Percentiles rank a stretch among this genome's conserved stretches.
Conservation (phyloP, 306 rosid species). For the Pyrus communis region DNA sequence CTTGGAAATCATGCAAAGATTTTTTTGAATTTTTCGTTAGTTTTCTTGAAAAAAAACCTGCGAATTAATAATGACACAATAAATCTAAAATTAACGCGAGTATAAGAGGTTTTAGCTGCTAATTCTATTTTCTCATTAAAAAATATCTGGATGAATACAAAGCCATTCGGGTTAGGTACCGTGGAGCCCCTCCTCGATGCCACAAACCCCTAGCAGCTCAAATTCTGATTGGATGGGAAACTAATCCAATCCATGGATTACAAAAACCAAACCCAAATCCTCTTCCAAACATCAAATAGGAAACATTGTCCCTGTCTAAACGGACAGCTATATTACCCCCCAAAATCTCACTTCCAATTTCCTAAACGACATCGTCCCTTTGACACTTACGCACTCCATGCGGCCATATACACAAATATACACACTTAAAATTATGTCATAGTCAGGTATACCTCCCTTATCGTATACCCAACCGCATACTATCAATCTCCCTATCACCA, state of each 20-base stretch:
- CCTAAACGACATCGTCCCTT: background rate
- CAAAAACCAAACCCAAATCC: background rate
- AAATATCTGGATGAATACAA: background rate
- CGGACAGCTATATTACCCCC: background rate
- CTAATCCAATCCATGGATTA: background rate
- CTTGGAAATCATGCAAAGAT: too few species aligned
- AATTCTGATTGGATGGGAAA: background rate
- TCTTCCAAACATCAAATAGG: background rate
- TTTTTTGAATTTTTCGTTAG: too few species aligned
- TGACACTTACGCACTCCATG: background rate
- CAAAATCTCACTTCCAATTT: background rate
- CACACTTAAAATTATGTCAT: background rate
- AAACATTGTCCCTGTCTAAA: background rate
- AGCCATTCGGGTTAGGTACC: background rate
- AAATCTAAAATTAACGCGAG: too few species aligned
- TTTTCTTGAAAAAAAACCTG: too few species aligned
- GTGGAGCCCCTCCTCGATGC: background rate
- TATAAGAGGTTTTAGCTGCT: too few species aligned
- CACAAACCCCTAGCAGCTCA: background rate
- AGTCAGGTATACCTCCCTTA: constrained; percentile 24
- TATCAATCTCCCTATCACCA: background rate
- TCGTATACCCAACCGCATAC: constrained; percentile 27
- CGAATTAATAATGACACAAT: too few species aligned
- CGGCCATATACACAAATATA: background rate
- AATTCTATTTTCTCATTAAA: background rate